Conservation (phyloP, 257 asterid genomes). For the Solanum gandarillasii region DNA sequence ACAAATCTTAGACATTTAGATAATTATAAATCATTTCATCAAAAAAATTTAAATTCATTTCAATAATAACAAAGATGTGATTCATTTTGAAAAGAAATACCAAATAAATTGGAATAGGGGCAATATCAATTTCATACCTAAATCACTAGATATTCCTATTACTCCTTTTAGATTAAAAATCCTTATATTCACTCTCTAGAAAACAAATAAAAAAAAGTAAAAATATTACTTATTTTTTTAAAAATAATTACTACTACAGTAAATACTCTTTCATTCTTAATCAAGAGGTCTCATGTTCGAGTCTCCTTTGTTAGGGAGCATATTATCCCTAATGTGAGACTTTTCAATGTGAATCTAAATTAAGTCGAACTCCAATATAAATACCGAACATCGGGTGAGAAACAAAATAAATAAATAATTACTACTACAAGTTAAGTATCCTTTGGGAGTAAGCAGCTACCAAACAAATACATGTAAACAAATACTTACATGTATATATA, state of each 20-base stretch:
- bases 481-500: background rate
- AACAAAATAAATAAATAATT: too few species aligned
- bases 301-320: accelerated
- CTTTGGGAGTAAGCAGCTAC: background rate
- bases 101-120: too few species aligned
- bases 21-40: background rate
- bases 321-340: accelerated
- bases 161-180: background rate
- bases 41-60: too few species aligned
- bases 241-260: too few species aligned
- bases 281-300: background rate
- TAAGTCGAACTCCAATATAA: too few species aligned
- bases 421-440: background rate
- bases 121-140: background rate
- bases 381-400: too few species aligned
- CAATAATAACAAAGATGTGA: too few species aligned
- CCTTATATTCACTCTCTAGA: background rate
- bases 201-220: background rate
- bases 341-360: accelerated
- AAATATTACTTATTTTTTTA: accelerated
- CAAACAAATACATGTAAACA: background rate
- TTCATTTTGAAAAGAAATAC: too few species aligned
- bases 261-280: too few species aligned
- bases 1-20: too few species aligned
- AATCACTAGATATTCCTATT: background rate